Evolutionary conservation across 2,329 filamentous ascomycete genomes (phyloP), one percentile per base, ranked within the genome.

Genomic region (Fusarium torreyae): DNA sequence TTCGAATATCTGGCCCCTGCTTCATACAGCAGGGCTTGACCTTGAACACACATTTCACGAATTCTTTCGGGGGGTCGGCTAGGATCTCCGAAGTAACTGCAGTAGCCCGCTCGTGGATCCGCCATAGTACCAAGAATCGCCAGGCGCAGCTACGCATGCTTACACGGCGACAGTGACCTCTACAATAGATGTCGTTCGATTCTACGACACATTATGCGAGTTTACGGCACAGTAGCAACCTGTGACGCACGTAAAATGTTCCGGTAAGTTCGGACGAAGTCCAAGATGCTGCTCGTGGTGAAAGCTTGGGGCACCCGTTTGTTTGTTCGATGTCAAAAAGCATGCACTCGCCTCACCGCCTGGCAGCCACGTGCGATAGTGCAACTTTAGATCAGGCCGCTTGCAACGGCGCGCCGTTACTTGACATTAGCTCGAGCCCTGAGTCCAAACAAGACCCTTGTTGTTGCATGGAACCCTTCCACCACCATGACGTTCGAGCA

Each of bases 361-460:
- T 54, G 40, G 31, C 28, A 62, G 66, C 66, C 66, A 68, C 57
- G 40, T 61, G 58, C 33, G 39, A 68, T 70, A 68, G 63, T 57
- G 48, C 55, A 46, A 49, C 51, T 54, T 53, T 57, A 64, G 60
- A 38, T 44, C 49, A 68, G 53, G 46, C 57, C 50, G 43, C 57
- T 68, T 64, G 54, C 33, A 68, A 68, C 55, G 67, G 63, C 51
- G 54, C 54, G 46, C 31, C 54, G 51, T 39, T 61, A 10, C 52
- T 57, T 64, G 39, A 43, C 57, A 50, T 68, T 68, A 70, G 63
- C 44, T 57, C 36, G 8, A 55, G 13, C 46, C 36, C 53, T 40
- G 39, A 46, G 51, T 22, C 61, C 55, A 55, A 40, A 44, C 46
- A 49, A 17, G 22, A 58, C 34, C 51, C 57, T 46, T 70, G 67